Base-by-base conservation (phyloP, 2,329 filamentous ascomycete species). In the Aspergillus felis region DNA sequence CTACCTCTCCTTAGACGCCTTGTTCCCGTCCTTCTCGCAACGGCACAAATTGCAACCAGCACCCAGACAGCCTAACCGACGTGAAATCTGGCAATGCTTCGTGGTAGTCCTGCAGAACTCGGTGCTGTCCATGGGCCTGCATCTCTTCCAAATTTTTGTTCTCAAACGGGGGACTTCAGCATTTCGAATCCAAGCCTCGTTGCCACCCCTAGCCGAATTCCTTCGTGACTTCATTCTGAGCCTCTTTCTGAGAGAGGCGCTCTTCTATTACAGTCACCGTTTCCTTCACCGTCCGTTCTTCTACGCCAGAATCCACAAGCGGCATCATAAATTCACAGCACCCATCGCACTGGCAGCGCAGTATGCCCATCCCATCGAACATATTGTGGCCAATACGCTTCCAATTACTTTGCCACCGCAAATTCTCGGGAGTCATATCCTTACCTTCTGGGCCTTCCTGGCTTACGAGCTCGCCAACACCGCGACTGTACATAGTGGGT, bases 231-330 rank as follows among this genome's bases (percentile, higher is more conserved):
- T 84, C 24, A 4, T 71, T 8, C 48, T 80, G 60, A 77, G 75
- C 54, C 61, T 77, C 3, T 60, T 78, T 7, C 60, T 76, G 7
- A 79, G 82, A 50, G 83, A 86, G 63, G 59, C 76, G 1, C 61
- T 82, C 20, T 85, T 85, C 69, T 85, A 85, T 71, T 83, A 83
- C 62, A 66, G 74, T 25, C 83, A 86, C 66, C 80, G 83, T 6
- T 63, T 82, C 3, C 71, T 86, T 4, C 83, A 85, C 68, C 65
- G 73, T 5, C 80, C 77, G 0, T 67, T 61, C 5, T 66, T 83
- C 5, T 85, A 85, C 71, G 68, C 68, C 10, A 69, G 69, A 32
- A 77, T 85, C 57, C 83, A 85, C 72, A 84, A 84, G 61, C 72
- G 72, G 24, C 83, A 86, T 63, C 83, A 85, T 70, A 72, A 72